Conservation (phyloP, 768 basidiomycete genomes). For the Naganishia onofrii region DNA sequence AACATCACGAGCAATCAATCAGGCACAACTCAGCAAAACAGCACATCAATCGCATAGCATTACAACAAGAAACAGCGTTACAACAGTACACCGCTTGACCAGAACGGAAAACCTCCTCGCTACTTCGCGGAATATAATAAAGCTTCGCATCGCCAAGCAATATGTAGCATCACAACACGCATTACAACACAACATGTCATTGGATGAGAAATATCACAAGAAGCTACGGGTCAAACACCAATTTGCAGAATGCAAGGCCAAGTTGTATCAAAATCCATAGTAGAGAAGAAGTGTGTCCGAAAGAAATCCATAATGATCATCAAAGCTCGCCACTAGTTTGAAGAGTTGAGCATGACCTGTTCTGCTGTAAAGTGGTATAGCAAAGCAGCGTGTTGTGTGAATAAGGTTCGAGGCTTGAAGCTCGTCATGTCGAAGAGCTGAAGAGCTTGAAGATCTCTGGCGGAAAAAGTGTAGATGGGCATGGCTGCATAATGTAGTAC, state of each 20-base stretch:
- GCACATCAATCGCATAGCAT: background rate
- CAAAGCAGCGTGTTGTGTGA: no score
- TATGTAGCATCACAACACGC: background rate
- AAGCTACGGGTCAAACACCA: background rate
- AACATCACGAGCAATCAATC: background rate
- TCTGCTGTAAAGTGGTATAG: background rate
- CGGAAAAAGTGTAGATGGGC: background rate
- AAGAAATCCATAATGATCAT: background rate
- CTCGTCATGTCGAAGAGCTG: no score
- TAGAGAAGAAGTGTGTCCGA: background rate
- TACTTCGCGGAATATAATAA: background rate
- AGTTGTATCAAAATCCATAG: slow-evolving; percentile 1
- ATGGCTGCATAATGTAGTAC: background rate
- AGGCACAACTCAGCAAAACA: background rate
- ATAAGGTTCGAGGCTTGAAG: no score
- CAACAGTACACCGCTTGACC: background rate
- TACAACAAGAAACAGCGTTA: background rate
- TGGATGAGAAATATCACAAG: background rate
- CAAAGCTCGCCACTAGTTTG: background rate
- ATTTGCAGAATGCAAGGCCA: background rate
- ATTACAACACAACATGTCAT: background rate
- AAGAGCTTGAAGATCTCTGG: no score
- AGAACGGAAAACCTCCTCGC: background rate
- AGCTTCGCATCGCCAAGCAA: background rate
- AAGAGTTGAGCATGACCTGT: background rate